phyloP scores from a whole-genome alignment of 2,329 filamentous ascomycete genomes.

The Mariannaea elegans region DNA sequence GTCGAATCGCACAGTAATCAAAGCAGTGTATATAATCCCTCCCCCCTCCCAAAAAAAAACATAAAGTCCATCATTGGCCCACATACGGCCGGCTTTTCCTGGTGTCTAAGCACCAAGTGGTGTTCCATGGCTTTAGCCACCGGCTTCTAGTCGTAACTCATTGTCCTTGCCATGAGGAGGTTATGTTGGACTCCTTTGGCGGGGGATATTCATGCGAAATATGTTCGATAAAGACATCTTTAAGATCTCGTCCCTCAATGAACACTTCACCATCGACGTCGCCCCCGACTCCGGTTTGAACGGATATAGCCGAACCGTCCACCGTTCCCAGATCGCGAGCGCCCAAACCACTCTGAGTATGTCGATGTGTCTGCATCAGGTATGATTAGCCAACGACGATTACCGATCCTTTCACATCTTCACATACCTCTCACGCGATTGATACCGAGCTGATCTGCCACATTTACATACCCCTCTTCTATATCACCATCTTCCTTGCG shows the following conservation, averaged over 20 bases:
- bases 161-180: no score
- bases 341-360: conserved; percentile 21
- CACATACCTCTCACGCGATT: conserved; percentile 58
- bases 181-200: no score
- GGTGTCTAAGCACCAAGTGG: no score
- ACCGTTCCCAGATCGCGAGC: not conserved
- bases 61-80: no score
- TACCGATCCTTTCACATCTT: not conserved
- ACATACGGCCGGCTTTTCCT: no score
- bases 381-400: conserved; percentile 13
- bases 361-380: conserved; percentile 16
- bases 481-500: conserved; percentile 51
- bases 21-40: no score
- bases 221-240: no score
- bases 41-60: no score
- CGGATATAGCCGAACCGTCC: not conserved
- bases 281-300: not conserved
- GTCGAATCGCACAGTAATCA: no score
- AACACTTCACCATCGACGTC: not conserved
- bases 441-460: conserved; percentile 68
- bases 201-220: no score
- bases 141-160: no score
- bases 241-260: not conserved
- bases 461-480: conserved; percentile 68
- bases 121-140: no score